Evolutionary conservation across 345 rosid species (phyloP).

Genomic region (Citrus inodora): DNA sequence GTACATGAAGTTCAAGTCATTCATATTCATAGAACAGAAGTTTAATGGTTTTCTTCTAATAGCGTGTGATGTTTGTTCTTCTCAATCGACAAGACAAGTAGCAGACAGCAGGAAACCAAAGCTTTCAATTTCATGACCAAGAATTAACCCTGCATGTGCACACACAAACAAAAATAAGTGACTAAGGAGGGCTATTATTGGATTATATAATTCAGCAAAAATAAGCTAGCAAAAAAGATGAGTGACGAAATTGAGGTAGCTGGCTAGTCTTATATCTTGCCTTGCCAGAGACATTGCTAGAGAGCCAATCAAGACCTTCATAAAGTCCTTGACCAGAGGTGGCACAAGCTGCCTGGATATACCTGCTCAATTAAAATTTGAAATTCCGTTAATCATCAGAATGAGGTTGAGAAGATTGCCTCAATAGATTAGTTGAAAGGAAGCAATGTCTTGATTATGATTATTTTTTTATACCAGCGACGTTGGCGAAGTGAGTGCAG

Average conservation of each 20-base stretch:
- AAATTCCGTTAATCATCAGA: not conserved
- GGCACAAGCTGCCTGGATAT: constrained; percentile 61
- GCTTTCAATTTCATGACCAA: not conserved
- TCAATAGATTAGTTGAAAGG: not conserved
- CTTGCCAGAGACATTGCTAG: constrained; percentile 54
- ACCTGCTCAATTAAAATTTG: constrained; percentile 32
- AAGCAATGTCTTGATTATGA: not conserved
- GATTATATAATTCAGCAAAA: not conserved
- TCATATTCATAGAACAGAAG: not conserved
- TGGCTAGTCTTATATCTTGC: constrained; percentile 29
- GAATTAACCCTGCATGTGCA: constrained; percentile 11
- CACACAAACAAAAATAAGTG: not conserved
- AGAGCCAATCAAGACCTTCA: constrained; percentile 72
- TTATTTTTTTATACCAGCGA: constrained; percentile 37
- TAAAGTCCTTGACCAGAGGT: constrained; percentile 67
- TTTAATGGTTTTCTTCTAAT: not conserved
- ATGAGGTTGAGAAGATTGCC: too few relatives aligned
- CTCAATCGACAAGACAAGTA: too few relatives aligned
- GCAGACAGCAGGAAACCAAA: not conserved
- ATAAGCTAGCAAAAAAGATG: not conserved
- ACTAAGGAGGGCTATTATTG: too few relatives aligned
- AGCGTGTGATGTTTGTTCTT: not conserved
- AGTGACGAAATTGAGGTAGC: not conserved
- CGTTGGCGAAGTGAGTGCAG: constrained; percentile 60
- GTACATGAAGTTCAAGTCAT: not conserved